Base-by-base conservation (phyloP, 805 yeast species). In the Myxozyma neglecta region DNA sequence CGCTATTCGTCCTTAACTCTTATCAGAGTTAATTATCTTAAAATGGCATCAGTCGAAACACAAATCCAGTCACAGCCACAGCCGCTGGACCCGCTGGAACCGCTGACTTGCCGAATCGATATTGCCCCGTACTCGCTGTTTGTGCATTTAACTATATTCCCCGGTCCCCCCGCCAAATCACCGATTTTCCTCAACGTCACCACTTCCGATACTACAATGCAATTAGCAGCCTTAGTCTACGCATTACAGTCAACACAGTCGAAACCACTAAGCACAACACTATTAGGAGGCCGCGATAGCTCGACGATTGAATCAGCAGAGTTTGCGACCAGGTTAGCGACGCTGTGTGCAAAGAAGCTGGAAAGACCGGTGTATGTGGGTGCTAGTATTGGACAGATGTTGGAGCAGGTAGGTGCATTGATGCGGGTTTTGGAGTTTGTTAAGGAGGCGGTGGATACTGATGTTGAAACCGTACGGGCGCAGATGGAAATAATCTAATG, bases 331-430 rank as follows among this genome's bases (percentile, higher is more conserved):
- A 18, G 65, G 18, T 11, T 64, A 11, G 63, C 63, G 14, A 54
- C 32, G 32, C 45, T 40, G 16, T 37, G 59, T 6, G 67, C 65
- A 7, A 47, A 13, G 24, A 39, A 39, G 11, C 18, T 49, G 4
- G 24, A 37, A 11, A 43, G 65, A 50, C 67, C 67, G 36, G 66
- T 64, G 24, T 64, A 64, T 45, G 63, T 61, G 11, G 64, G 65
- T 11, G 65, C 63, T 4, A 35, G 52, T 13, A 42, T 57, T 2
- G 60, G 54, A 3, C 52, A 57, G 29, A 57, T 29, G 35, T 32
- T 63, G 34, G 32, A 20, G 8, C 66, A 64, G 24, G 44, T 64
- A 24, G 61, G 20, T 14, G 60, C 66, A 11, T 20, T 54, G 8
- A 52, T 35, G 20, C 44, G 62, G 42, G 39, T 64, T n/a, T 20